phyloP scores from a whole-genome alignment of 352 stramenopile genomes.

The Phytopythium aichiense region DNA sequence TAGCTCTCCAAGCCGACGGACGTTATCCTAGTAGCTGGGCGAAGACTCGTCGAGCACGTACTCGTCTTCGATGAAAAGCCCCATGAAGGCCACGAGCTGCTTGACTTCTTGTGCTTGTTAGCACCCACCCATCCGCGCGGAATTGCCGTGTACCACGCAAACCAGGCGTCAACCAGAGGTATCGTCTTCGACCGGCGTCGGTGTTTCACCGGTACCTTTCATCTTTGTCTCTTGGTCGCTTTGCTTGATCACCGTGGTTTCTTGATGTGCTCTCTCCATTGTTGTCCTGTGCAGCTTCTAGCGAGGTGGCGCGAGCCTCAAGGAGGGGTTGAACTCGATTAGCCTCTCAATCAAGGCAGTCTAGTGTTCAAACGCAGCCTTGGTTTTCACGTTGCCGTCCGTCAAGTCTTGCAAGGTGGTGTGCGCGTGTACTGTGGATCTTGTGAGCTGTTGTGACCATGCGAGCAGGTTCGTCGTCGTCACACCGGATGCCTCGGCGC shows the following conservation, averaged over 20 bases:
- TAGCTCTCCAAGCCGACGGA: slow-evolving; percentile 4
- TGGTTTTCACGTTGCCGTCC: slow-evolving; percentile 2
- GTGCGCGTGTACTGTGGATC: not conserved
- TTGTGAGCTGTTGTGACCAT: slow-evolving; percentile 6
- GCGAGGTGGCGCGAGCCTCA: slow-evolving; percentile 4
- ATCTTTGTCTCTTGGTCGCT: slow-evolving; percentile 1
- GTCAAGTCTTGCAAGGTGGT: slow-evolving; percentile 1
- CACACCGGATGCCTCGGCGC: slow-evolving; percentile 1
- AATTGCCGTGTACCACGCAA: slow-evolving; percentile 10
- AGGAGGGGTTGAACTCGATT: too few species aligned
- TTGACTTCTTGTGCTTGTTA: slow-evolving; percentile 18
- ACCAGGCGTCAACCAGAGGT: slow-evolving; percentile 9
- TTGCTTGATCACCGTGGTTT: not conserved
- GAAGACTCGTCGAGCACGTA: slow-evolving; percentile 9
- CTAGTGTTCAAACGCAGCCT: slow-evolving; percentile 7
- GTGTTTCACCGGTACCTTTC: slow-evolving; percentile 2
- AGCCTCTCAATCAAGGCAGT: too few species aligned
- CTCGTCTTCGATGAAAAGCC: slow-evolving; percentile 12
- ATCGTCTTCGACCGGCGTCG: slow-evolving; percentile 3
- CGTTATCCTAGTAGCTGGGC: slow-evolving; percentile 3
- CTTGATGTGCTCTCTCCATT: not conserved
- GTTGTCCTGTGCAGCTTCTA: slow-evolving; percentile 2
- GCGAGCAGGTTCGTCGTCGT: slow-evolving; percentile 5
- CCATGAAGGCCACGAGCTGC: slow-evolving; percentile 14
- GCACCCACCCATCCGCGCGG: slow-evolving; percentile 6